phyloP scores from a whole-genome alignment of 345 rosid species.

The Linum trigynum region DNA sequence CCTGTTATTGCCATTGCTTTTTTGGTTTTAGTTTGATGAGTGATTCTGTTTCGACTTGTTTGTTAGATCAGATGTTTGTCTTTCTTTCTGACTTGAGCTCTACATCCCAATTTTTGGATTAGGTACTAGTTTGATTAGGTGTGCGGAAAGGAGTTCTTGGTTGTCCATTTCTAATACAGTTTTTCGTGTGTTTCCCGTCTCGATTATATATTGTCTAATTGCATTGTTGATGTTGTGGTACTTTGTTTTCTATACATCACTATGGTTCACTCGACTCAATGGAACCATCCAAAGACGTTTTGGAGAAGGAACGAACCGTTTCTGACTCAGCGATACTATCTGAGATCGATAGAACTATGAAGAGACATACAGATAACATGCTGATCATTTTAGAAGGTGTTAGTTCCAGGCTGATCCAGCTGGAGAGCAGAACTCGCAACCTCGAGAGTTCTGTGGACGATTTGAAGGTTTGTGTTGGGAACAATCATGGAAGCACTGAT shows the following conservation, averaged over 20 bases:
- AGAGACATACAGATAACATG: conserved; percentile 62
- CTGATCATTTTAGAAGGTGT: conserved; percentile 60
- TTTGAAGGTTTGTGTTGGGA: conserved; percentile 66
- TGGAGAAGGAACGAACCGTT: conserved; percentile 43
- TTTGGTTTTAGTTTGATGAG: neutral
- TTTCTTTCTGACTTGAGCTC: neutral
- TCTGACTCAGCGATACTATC: conserved; percentile 33
- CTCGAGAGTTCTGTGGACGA: conserved; percentile 75
- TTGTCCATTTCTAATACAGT: neutral
- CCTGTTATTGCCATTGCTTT: neutral
- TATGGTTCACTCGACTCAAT: conserved; percentile 56
- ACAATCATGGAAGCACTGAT: conserved; percentile 67
- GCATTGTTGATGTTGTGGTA: neutral
- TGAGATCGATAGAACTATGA: conserved; percentile 63
- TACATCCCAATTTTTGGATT: neutral
- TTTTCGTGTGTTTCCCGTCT: neutral
- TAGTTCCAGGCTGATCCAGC: conserved; percentile 65
- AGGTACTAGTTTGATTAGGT: neutral
- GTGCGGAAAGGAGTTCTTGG: neutral
- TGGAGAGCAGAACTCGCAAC: conserved; percentile 61
- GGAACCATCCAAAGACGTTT: conserved; percentile 44
- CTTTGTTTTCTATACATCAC: conserved; percentile 27
- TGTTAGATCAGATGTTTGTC: neutral
- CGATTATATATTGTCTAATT: neutral
- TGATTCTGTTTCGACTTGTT: neutral